Conservation (phyloP, 495 filamentous ascomycete species). For the Echria macrotheca region DNA sequence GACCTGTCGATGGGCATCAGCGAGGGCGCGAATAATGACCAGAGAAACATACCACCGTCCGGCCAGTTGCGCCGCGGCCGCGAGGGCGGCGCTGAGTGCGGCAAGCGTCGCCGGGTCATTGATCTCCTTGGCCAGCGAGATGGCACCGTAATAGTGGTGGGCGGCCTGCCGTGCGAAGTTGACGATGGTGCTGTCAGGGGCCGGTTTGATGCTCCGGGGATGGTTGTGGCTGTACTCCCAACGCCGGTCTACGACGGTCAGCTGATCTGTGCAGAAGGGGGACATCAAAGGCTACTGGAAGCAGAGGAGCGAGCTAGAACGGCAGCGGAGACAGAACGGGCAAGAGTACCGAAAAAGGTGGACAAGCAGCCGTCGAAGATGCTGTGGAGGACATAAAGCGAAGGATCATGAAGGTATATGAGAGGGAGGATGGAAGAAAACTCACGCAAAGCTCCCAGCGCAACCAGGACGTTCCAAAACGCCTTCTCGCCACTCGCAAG, state of each 20-base stretch:
- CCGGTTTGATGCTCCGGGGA: too few relatives aligned
- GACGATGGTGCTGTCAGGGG: neutral
- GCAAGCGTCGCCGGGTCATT: slow-evolving; percentile 7
- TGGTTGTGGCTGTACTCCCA: slow-evolving; percentile 17
- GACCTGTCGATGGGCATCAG: too few relatives aligned
- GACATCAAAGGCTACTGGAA: too few relatives aligned
- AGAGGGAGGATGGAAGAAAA: too few relatives aligned
- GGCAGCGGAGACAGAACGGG: too few relatives aligned
- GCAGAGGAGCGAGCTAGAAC: too few relatives aligned
- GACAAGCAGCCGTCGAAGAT: too few relatives aligned
- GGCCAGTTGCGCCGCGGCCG: slow-evolving; percentile 14
- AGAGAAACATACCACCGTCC: slow-evolving; percentile 13
- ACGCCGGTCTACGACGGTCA: too few relatives aligned
- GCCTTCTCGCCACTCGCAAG: slow-evolving; percentile 47
- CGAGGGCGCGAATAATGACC: slow-evolving; percentile 12
- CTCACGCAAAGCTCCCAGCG: slow-evolving; percentile 32
- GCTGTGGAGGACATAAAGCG: too few relatives aligned
- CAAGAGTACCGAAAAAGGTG: too few relatives aligned
- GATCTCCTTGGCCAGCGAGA: slow-evolving; percentile 13
- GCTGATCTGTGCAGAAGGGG: too few relatives aligned
- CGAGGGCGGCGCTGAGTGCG: slow-evolving; percentile 16
- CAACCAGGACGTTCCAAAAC: slow-evolving; percentile 50
- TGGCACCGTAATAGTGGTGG: slow-evolving; percentile 9
- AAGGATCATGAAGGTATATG: too few relatives aligned
- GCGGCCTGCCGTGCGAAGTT: slow-evolving; percentile 14